Conservation (phyloP, 1,284 basidiomycete genomes). For the Xanthoconium separans region DNA sequence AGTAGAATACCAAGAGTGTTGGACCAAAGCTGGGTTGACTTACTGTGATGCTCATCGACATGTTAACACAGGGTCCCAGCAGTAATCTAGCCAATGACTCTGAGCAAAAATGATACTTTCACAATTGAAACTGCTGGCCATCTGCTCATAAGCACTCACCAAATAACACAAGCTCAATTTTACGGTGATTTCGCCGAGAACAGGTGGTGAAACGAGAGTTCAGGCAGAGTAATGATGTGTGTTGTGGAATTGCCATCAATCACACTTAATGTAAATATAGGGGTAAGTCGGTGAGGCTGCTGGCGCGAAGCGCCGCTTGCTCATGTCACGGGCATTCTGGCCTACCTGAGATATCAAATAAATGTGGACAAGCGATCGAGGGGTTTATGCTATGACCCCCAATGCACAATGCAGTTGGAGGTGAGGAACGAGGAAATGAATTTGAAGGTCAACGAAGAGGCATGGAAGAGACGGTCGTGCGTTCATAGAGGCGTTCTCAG, state of each 20-base stretch:
- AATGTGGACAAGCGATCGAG: not conserved
- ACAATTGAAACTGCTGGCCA: not conserved
- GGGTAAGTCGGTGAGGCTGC: not conserved
- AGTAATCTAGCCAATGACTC: not conserved
- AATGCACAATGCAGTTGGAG: not conserved
- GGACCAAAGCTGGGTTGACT: not conserved
- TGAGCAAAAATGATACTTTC: conserved; percentile 1
- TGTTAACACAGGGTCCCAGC: not conserved
- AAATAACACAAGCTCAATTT: not conserved
- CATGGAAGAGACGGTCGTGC: not conserved
- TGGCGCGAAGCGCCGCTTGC: not conserved
- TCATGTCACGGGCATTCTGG: not conserved
- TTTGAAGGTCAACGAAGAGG: not conserved
- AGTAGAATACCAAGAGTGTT: not conserved
- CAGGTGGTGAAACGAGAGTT: not conserved
- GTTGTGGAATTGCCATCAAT: not conserved
- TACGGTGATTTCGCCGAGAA: not conserved
- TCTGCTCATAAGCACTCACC: not conserved
- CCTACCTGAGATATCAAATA: not conserved
- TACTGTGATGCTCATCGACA: not conserved
- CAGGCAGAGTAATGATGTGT: not conserved
- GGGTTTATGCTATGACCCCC: not conserved
- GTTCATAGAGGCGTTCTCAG: not conserved
- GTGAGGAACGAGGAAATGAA: not conserved
- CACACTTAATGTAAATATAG: not conserved